phyloP scores from a whole-genome alignment of 1,284 basidiomycete species.

The Ustilago crameri region DNA sequence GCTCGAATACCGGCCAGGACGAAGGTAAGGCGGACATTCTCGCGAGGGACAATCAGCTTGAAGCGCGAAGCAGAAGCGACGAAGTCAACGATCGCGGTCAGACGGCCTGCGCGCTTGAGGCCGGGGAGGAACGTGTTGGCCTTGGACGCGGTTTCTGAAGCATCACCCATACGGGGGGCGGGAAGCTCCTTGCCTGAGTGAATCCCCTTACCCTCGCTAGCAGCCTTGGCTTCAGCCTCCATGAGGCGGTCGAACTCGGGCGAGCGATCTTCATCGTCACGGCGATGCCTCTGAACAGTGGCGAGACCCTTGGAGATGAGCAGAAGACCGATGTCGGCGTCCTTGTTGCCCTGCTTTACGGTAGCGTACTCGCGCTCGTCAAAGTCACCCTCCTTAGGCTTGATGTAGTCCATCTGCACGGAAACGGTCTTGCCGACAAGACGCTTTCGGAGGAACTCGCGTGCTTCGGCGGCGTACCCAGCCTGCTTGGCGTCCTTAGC shows the following conservation, averaged over 20 bases:
- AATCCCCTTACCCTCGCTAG: slow-evolving; percentile 82
- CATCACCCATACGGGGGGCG: slow-evolving; percentile 79
- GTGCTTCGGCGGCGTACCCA: slow-evolving; percentile 88
- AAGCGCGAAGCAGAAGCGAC: slow-evolving; percentile 73
- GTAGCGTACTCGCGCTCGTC: slow-evolving; percentile 64
- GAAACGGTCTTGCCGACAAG: slow-evolving; percentile 59
- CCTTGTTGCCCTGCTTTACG: slow-evolving; percentile 54
- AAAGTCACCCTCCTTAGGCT: slow-evolving; percentile 59
- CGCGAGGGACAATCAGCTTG: slow-evolving; percentile 60
- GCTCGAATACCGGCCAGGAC: slow-evolving; percentile 69
- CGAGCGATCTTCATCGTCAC: slow-evolving; percentile 94
- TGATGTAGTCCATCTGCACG: slow-evolving; percentile 64
- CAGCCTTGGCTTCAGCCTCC: slow-evolving; percentile 86
- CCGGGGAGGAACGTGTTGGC: slow-evolving; percentile 78
- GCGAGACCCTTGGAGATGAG: slow-evolving; percentile 92
- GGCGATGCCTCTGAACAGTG: slow-evolving; percentile 85
- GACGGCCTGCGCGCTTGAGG: slow-evolving; percentile 87
- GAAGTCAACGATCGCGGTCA: slow-evolving; percentile 89
- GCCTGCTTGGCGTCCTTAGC: slow-evolving; percentile 84
- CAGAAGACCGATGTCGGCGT: slow-evolving; percentile 83
- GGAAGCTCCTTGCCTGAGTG: slow-evolving; percentile 89
- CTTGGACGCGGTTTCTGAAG: slow-evolving; percentile 72
- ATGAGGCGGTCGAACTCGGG: slow-evolving; percentile 94
- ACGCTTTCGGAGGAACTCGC: slow-evolving; percentile 72
- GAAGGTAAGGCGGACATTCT: slow-evolving; percentile 59